Evolutionary conservation across 768 basidiomycete genomes (phyloP).

Genomic region (Trametes punicea): DNA sequence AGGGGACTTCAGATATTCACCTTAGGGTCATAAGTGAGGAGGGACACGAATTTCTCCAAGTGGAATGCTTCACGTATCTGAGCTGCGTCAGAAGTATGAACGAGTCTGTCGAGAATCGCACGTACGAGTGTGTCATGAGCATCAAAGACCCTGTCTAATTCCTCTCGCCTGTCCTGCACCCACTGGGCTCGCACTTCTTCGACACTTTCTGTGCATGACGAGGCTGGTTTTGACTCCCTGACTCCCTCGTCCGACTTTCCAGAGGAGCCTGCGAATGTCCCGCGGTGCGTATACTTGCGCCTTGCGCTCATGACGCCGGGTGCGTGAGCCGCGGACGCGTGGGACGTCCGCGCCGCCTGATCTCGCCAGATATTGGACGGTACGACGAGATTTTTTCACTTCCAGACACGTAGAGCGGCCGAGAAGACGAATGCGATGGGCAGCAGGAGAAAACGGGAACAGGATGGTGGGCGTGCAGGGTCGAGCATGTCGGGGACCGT

Average conservation of each 20-base stretch:
- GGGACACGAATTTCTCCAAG: constrained; percentile 72
- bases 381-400: constrained; percentile 60
- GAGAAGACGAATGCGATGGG: background rate
- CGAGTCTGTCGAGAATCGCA: constrained; percentile 3
- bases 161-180: constrained; percentile 55
- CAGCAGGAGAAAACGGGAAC: background rate
- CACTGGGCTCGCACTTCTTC: constrained; percentile 33
- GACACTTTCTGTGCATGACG: background rate
- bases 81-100: background rate
- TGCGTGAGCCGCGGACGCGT: constrained; percentile 15
- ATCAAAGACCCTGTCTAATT: constrained; percentile 57
- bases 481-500: constrained; percentile 24
- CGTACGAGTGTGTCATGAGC: constrained; percentile 74
- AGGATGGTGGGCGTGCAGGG: constrained; percentile 21
- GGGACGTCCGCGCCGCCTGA: constrained; percentile 34
- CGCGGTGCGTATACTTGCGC: constrained; percentile 1
- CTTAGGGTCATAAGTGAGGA: constrained; percentile 75
- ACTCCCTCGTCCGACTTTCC: background rate
- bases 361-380: constrained; percentile 65
- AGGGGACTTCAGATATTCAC: constrained; percentile 33
- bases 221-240: no score
- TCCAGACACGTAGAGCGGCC: background rate
- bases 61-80: constrained; percentile 89
- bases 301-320: constrained; percentile 18
- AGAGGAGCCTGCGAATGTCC: background rate